phyloP scores from a whole-genome alignment of 2,329 filamentous ascomycete species.

The Colletotrichum sp. region DNA sequence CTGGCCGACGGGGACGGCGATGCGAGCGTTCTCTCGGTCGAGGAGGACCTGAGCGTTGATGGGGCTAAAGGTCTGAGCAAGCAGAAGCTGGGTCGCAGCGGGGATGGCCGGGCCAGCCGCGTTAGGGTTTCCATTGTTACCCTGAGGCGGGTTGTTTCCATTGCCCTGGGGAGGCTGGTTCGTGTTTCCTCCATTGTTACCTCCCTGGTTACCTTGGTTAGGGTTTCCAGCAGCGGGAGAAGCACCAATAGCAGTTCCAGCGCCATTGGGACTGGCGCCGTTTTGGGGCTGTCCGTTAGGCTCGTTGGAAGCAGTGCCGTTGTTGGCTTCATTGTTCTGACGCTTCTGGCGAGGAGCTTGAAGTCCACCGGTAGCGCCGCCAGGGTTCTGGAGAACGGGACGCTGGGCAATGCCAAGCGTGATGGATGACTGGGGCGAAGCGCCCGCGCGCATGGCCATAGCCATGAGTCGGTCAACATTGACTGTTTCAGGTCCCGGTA shows the following conservation, averaged over 20 bases:
- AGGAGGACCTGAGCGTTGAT: slow-evolving; percentile 21
- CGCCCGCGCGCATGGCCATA: slow-evolving; percentile 25
- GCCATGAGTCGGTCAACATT: slow-evolving; percentile 26
- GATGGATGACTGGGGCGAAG: slow-evolving; percentile 20
- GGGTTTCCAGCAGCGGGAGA: background rate
- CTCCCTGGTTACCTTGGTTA: background rate
- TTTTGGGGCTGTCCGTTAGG: background rate
- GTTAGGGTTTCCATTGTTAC: background rate
- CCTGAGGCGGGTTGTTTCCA: background rate
- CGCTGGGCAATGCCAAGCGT: slow-evolving; percentile 25
- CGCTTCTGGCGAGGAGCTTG: slow-evolving; percentile 9
- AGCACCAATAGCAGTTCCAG: background rate
- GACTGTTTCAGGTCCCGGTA: slow-evolving; percentile 20
- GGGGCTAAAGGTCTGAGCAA: slow-evolving; percentile 25
- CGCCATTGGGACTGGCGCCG: background rate
- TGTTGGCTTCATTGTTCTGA: slow-evolving; percentile 13
- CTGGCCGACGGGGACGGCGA: slow-evolving; percentile 24
- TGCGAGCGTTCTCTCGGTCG: slow-evolving; percentile 23
- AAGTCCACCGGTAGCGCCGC: slow-evolving; percentile 19
- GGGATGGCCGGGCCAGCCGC: slow-evolving; percentile 5
- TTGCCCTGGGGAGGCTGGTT: background rate
- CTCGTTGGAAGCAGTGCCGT: background rate
- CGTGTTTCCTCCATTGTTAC: background rate
- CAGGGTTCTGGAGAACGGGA: slow-evolving; percentile 24
- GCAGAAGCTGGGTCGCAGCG: slow-evolving; percentile 24